Evolutionary conservation across 2,329 filamentous ascomycete species (phyloP).

Genomic region (Venturia aucupariae): DNA sequence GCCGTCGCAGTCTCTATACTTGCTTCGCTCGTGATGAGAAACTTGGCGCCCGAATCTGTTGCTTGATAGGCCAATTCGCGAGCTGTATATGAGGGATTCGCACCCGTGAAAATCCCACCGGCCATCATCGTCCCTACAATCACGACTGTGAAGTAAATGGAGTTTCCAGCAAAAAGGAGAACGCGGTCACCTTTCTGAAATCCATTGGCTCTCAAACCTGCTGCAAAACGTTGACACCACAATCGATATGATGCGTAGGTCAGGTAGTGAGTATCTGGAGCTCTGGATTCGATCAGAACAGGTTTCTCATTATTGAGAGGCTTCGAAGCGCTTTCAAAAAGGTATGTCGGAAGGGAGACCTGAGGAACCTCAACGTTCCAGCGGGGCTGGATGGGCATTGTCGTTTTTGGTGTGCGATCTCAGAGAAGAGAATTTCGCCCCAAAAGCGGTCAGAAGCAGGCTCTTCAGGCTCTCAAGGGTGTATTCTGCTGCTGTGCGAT

Average conservation of each 20-base stretch:
- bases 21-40: conserved; percentile 54
- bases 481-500: not conserved
- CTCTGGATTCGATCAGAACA: conserved; percentile 54
- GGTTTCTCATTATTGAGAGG: conserved; percentile 35
- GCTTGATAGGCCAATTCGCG: conserved; percentile 70
- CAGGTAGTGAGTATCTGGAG: conserved; percentile 58
- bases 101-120: conserved; percentile 67
- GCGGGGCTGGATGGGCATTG: conserved; percentile 45
- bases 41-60: conserved; percentile 57
- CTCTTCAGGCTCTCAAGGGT: not conserved
- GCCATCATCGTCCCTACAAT: conserved; percentile 70
- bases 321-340: conserved; percentile 43
- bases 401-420: not conserved
- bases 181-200: conserved; percentile 60
- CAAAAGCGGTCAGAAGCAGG: not conserved
- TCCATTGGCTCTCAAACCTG: conserved; percentile 56
- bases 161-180: conserved; percentile 64
- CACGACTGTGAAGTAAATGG: conserved; percentile 60
- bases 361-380: conserved; percentile 39
- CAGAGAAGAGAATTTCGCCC: not conserved
- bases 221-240: conserved; percentile 62
- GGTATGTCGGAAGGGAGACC: conserved; percentile 36
- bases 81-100: conserved; percentile 60
- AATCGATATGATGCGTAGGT: conserved; percentile 56
- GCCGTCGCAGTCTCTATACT: conserved; percentile 55